A percentile compares a stretch with the other conserved stretches of the same genome.
Conservation (phyloP, 177 flowering plant genomes). For the Vitis hybrid region DNA sequence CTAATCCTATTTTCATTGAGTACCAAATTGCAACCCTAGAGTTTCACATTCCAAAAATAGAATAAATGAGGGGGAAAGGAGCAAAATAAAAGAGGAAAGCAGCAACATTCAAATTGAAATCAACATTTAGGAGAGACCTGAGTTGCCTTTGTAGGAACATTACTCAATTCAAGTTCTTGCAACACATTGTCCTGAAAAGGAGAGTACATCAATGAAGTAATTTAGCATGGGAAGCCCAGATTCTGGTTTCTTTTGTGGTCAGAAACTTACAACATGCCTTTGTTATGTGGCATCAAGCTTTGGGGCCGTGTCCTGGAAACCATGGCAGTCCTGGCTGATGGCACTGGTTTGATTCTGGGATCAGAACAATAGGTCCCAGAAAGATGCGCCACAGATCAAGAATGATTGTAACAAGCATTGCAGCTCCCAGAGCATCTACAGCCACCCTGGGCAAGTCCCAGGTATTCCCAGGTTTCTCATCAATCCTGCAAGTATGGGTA, state of each 20-base stretch:
- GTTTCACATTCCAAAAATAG: too few species aligned
- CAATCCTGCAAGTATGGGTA: conserved; percentile 52
- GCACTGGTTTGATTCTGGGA: conserved; percentile 59
- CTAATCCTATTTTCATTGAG: too few species aligned
- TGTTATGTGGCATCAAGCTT: conserved; percentile 9
- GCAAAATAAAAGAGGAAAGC: too few species aligned
- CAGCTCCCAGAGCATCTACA: conserved; percentile 88
- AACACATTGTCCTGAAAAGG: conserved; percentile 2
- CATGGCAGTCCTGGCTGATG: conserved; percentile 76
- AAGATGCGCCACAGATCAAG: conserved; percentile 95
- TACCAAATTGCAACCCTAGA: too few species aligned
- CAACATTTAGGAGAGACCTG: too few species aligned
- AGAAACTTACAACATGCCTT: conserved; percentile 1
- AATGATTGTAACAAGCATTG: conserved; percentile 91
- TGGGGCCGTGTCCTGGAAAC: conserved; percentile 50
- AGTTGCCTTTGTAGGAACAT: too few species aligned
- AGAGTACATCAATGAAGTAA: conserved; percentile 4
- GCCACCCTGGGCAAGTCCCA: conserved; percentile 93
- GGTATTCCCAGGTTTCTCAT: conserved; percentile 67
- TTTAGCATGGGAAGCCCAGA: not conserved
- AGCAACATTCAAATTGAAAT: too few species aligned
- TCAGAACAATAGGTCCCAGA: conserved; percentile 77
- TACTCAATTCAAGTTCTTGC: not conserved
- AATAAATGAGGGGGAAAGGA: too few species aligned
- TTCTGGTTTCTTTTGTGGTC: not conserved